Evolutionary conservation across 2,329 filamentous ascomycete genomes (phyloP), one percentile per base, ranked within the genome.

Genomic region (Apiospora rasikravindrae): DNA sequence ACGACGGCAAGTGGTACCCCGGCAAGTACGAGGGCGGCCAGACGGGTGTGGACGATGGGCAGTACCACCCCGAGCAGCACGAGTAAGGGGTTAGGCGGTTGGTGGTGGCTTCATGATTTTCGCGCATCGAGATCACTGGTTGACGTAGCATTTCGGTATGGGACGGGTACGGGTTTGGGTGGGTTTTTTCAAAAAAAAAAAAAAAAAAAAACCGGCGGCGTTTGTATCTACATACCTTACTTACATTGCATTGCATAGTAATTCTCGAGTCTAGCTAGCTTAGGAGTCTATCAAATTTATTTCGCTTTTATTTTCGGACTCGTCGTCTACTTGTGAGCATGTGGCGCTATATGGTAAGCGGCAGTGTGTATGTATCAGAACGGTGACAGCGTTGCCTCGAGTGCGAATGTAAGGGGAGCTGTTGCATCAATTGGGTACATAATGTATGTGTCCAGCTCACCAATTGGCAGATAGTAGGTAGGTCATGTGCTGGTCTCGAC

Each of bases 1-100:
- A 70, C 8, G 51, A 70, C 14, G 68, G 68, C 8, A 70, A 70
- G 68, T 61, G 47, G 69, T 26, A 24, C 11, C 33, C 33, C 2
- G 42, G 49, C 33, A 70, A 70, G 33, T 69, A 69, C 29, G 68
- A 69, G 10, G 47, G 29, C 1, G 16, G 22, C 13, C 1, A 24
- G 2, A 42, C 68, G 4, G n/a, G 13, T 1, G 40, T 13, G 33
- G 69, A 61, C 10, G 49, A 70, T 24, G 69, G 69, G 1, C 33
- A 70, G 33, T 70, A 26, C 11, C 13, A 26, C 2, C 26, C 26
- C 8, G 49, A 51, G 40, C 40, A 37, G 45, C 42, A 57, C 68
- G 68, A 57, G 26, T 37, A 61, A 61, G 16, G 22, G n/a, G n/a
- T n/a, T n/a, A n/a, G n/a, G n/a, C n/a, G n/a, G n/a, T 6, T 33